A percentile compares a stretch with the other conserved stretches of the same genome.
Evolutionary conservation across 768 basidiomycete genomes (phyloP).

Genomic region (Termitomyces sp.): DNA sequence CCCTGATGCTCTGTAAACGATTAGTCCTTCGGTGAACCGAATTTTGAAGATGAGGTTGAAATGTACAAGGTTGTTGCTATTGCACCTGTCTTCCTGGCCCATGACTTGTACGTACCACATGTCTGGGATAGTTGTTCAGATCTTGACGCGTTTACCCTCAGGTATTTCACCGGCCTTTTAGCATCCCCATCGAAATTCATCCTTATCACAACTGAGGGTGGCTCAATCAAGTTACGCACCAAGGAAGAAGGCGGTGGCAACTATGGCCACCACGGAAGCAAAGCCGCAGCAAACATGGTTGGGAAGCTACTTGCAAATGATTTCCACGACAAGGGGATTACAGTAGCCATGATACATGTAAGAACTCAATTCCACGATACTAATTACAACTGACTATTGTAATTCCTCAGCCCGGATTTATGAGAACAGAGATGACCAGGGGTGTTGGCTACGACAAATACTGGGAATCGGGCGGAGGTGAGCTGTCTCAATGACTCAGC

Average conservation of each 20-base stretch:
- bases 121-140: no score
- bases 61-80: constrained; percentile 48
- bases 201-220: constrained; percentile 46
- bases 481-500: constrained; percentile 4
- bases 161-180: constrained; percentile 23
- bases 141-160: background rate
- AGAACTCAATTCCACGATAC: constrained; percentile 5
- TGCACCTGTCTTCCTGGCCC: constrained; percentile 38
- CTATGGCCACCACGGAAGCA: constrained; percentile 48
- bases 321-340: constrained; percentile 35
- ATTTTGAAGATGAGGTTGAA: constrained; percentile 37
- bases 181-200: constrained; percentile 35
- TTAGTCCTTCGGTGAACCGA: constrained; percentile 34
- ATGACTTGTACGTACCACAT: constrained; percentile 23
- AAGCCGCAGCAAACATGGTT: constrained; percentile 49
- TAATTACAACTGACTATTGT: background rate
- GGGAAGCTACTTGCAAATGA: constrained; percentile 41
- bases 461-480: constrained; percentile 44
- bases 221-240: constrained; percentile 41
- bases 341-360: constrained; percentile 44
- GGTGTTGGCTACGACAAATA: constrained; percentile 42
- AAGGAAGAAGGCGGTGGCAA: constrained; percentile 46
- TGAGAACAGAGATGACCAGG: constrained; percentile 47
- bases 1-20: background rate
- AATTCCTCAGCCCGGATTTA: constrained; percentile 41